Evolutionary conservation across 108 stramenopile genomes (phyloP), one percentile per base, ranked within the genome.

Genomic region (Phaeodactylum tricornutum): DNA sequence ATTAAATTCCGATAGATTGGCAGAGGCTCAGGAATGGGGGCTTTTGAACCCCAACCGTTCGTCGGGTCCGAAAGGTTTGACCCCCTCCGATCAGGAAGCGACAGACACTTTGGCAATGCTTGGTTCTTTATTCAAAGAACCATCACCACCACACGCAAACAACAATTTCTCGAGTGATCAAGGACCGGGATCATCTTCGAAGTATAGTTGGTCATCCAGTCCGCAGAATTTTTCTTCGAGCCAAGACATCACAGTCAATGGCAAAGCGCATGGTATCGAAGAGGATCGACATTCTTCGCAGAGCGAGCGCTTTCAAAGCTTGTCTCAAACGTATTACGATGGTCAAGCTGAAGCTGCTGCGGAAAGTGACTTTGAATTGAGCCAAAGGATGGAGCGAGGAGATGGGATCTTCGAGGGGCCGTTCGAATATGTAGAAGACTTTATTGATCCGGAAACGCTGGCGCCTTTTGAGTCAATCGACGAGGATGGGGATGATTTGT

Each of bases 331-430:
- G 4, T 40, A 40, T 7, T 40, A 40, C 21, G 38, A 40, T 8
- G 21, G 38, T 40, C 38, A 40, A 15, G 49, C 45, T 21, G 33
- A 50, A 4, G 43, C 46, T 29, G 17, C 49, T 43, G 19, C 32
- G 28, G 49, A 50, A 1, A 37, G 36, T 22, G 29, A 44, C 23
- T 53, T 29, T 3, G 28, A 42, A 26, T 67, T 68, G 25, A 79
- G 78, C 21, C 75, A 79, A 21, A 39, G 62, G n/a, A 62, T 86
- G 12, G 84, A 86, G 5, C 64, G 59, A 4, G 75, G 77, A 16
- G 72, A 77, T 21, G 44, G 59, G 0, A 42, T 82, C n/a, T 39
- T 61, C 3, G 16, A 58, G 16, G 56, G 44, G 20, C 57, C 50
- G 37, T 44, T 38, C 11, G 40, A 57, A 20, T 43, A 57, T 9